Conservation (phyloP, 2,329 filamentous ascomycete species). For the Sclerotinia borealis region DNA sequence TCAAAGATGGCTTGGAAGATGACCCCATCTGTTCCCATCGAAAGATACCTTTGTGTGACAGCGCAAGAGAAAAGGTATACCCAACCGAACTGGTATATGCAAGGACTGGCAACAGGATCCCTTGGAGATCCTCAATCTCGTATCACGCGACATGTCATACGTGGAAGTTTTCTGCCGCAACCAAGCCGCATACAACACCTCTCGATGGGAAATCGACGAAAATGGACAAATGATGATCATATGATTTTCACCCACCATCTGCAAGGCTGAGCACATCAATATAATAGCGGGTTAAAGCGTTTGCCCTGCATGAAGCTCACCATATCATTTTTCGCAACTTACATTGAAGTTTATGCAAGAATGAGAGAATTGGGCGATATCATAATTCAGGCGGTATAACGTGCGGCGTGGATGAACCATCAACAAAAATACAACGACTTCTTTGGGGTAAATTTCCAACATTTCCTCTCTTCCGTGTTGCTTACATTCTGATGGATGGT, state of each 20-base stretch:
- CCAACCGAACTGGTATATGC: not conserved
- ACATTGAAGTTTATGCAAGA: not conserved
- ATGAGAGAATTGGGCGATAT: not conserved
- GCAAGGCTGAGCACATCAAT: conserved; percentile 12
- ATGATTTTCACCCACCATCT: conserved; percentile 9
- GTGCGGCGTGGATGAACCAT: not conserved
- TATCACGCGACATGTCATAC: conserved; percentile 21
- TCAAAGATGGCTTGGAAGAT: not conserved
- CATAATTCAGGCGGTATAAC: not conserved
- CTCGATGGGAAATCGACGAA: not conserved
- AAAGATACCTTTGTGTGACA: not conserved
- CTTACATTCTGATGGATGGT: not conserved
- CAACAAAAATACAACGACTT: not conserved
- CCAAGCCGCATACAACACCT: not conserved
- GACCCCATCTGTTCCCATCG: not conserved
- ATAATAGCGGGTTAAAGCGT: not conserved
- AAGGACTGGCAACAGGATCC: not conserved
- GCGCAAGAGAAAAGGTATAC: not conserved
- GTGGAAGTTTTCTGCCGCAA: not conserved
- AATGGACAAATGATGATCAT: not conserved
- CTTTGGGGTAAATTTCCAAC: not conserved
- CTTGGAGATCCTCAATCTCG: conserved; percentile 17
- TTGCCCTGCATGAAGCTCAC: conserved; percentile 1
- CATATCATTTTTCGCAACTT: not conserved
- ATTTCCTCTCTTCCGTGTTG: not conserved